Evolutionary conservation across 2,329 filamentous ascomycete species (phyloP).

Genomic region (Gnomoniopsis smithogilvyi): DNA sequence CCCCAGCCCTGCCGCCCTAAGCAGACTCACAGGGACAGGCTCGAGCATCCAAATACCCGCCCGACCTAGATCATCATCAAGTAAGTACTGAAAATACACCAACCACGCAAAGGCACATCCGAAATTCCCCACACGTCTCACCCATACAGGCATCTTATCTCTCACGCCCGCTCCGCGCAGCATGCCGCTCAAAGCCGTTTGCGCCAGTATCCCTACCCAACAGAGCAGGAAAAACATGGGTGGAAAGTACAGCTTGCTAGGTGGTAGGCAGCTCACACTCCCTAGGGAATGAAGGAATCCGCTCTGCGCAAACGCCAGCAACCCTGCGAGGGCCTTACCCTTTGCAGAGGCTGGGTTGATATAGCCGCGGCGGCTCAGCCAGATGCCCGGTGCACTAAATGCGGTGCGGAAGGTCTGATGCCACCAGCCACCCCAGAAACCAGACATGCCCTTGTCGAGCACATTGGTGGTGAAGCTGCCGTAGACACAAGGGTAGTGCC

Average conservation of each 20-base stretch:
- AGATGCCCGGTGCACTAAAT: slow-evolving; percentile 59
- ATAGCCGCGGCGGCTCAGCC: slow-evolving; percentile 39
- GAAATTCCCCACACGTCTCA: slow-evolving; percentile 57
- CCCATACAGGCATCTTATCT: slow-evolving; percentile 36
- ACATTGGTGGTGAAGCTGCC: slow-evolving; percentile 51
- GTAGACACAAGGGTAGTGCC: slow-evolving; percentile 52
- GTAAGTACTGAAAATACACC: slow-evolving; percentile 57
- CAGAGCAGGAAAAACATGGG: slow-evolving; percentile 72
- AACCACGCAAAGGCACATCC: slow-evolving; percentile 65
- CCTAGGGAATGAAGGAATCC: slow-evolving; percentile 69
- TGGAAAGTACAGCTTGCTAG: slow-evolving; percentile 48
- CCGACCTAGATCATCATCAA: slow-evolving; percentile 74
- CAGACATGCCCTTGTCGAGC: slow-evolving; percentile 67
- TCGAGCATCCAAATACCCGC: slow-evolving; percentile 78
- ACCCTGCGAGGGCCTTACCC: slow-evolving; percentile 30
- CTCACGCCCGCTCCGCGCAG: slow-evolving; percentile 26
- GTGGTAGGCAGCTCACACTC: slow-evolving; percentile 62
- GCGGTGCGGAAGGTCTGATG: slow-evolving; percentile 82
- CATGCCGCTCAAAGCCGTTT: slow-evolving; percentile 37
- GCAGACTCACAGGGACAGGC: slow-evolving; percentile 70
- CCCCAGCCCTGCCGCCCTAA: slow-evolving; percentile 66
- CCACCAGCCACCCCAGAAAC: slow-evolving; percentile 86
- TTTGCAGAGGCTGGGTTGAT: slow-evolving; percentile 25
- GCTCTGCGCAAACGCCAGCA: slow-evolving; percentile 62
- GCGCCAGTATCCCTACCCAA: slow-evolving; percentile 60